Base-by-base conservation (phyloP, 352 stramenopile species). In the Phytophthora foliorum region DNA sequence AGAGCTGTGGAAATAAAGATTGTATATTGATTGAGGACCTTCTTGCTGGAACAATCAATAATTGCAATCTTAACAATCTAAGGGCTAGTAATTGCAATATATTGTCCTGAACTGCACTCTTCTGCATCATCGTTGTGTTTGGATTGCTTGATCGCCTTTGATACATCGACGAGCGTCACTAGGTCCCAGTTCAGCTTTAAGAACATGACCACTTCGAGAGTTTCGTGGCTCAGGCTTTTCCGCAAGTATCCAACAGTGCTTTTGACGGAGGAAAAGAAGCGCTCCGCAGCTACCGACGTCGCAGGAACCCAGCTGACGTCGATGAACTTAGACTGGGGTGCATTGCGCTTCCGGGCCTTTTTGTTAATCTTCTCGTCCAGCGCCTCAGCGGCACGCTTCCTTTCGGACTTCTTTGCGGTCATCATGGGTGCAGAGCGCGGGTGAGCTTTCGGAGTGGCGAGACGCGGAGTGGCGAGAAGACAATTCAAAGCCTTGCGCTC, bases 231-330 rank as follows among this genome's bases (percentile, higher is more conserved):
- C 34, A 13, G 10, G 17, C 34, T 41, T 5, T 41, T 41, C 34
- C 41, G 17, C 5, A 62, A 53, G 9, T 62, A 53, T 21, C 54
- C 27, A 25, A 46, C 41, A 25, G 54, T 54, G 41, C 29, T 54
- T 16, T 51, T 65, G 3, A 65, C 57, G 2, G 36, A 25, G 34
- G 34, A 65, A 36, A 57, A 57, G 6, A 65, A 52, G 16, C 36
- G 45, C 25, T 65, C 34, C 11, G 39, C 55, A 8, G 31, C 42
- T 6, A 63, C 55, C 2, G 25, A 65, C 8, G 57, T 65, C 5
- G 57, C 32, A 17, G 32, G 46, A 45, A 65, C 27, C 34, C 46
- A 65, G 10, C 9, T 52, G 3, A 44, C 22, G n/a, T 65, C 57
- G 4, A 53, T 57, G 48, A 36, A 65, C 25, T 52, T 65, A 0